phyloP scores from a whole-genome alignment of 2,329 filamentous ascomycete species.

The Fusarium sublunatum region DNA sequence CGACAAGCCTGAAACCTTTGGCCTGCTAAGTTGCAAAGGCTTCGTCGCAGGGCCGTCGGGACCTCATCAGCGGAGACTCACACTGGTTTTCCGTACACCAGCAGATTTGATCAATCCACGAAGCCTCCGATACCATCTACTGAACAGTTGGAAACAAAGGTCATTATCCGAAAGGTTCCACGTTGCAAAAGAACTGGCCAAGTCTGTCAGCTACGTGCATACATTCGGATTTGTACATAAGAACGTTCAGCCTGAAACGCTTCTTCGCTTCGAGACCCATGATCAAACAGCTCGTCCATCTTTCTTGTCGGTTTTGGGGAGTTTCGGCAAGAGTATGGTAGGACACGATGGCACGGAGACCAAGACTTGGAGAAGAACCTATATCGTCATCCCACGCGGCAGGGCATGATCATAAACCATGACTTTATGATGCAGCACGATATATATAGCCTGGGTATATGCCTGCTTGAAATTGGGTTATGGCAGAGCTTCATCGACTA shows the following conservation, averaged over 20 bases:
- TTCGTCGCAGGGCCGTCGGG: background rate
- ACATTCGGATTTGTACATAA: conserved; percentile 59
- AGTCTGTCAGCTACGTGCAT: conserved; percentile 50
- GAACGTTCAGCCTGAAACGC: conserved; percentile 57
- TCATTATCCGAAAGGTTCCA: conserved; percentile 6
- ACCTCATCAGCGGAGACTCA: background rate
- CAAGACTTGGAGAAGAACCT: conserved; percentile 53
- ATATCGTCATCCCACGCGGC: conserved; percentile 62
- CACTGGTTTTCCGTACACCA: background rate
- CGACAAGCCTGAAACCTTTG: background rate
- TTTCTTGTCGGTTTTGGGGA: conserved; percentile 34
- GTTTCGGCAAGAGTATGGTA: conserved; percentile 33
- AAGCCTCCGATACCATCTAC: conserved; percentile 4
- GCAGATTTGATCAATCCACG: background rate
- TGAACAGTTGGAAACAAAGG: background rate
- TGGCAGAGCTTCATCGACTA: conserved; percentile 54
- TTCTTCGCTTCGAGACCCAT: conserved; percentile 48
- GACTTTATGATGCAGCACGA: conserved; percentile 65
- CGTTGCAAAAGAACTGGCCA: conserved; percentile 43
- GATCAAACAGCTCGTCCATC: conserved; percentile 1
- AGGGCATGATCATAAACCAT: conserved; percentile 54
- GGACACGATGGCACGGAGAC: conserved; percentile 49
- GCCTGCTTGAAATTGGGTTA: conserved; percentile 63
- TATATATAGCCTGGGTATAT: conserved; percentile 66
- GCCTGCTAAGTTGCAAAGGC: background rate